Conservation (phyloP, 2,329 filamentous ascomycete species). For the Alternaria alternata region DNA sequence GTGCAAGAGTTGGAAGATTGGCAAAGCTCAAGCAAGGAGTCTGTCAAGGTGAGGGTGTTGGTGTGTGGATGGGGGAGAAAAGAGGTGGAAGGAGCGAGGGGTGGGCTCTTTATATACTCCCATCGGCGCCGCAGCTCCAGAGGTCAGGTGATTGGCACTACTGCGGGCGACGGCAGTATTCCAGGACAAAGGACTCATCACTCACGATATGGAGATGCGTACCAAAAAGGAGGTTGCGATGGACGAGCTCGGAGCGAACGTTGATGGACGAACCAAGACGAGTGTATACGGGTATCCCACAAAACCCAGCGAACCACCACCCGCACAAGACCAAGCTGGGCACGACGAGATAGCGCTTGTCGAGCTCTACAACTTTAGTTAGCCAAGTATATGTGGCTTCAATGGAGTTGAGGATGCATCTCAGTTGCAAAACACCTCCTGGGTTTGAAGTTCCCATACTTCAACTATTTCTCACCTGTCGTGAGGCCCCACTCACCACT, state of each 20-base stretch:
- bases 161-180: slow-evolving; percentile 18
- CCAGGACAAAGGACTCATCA: slow-evolving; percentile 15
- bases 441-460: slow-evolving; percentile 23
- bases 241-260: slow-evolving; percentile 6
- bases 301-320: slow-evolving; percentile 8
- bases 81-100: slow-evolving; percentile 23
- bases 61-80: slow-evolving; percentile 5
- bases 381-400: background rate
- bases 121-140: background rate
- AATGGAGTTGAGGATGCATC: slow-evolving; percentile 25
- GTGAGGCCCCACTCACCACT: slow-evolving; percentile 15
- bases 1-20: slow-evolving; percentile 19
- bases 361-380: slow-evolving; percentile 30
- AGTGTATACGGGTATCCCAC: slow-evolving; percentile 4
- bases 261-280: slow-evolving; percentile 5
- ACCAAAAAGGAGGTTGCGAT: slow-evolving; percentile 3
- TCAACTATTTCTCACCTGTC: slow-evolving; percentile 17
- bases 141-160: slow-evolving; percentile 20
- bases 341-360: slow-evolving; percentile 27
- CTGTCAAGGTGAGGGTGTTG: slow-evolving; percentile 21
- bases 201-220: slow-evolving; percentile 12
- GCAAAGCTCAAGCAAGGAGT: slow-evolving; percentile 27
- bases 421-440: slow-evolving; percentile 21
- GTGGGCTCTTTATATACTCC: slow-evolving; percentile 19
- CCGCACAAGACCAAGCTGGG: slow-evolving; percentile 4